Conservation (phyloP, 164 flowering plant species). For the Stephania yunnanensis region DNA sequence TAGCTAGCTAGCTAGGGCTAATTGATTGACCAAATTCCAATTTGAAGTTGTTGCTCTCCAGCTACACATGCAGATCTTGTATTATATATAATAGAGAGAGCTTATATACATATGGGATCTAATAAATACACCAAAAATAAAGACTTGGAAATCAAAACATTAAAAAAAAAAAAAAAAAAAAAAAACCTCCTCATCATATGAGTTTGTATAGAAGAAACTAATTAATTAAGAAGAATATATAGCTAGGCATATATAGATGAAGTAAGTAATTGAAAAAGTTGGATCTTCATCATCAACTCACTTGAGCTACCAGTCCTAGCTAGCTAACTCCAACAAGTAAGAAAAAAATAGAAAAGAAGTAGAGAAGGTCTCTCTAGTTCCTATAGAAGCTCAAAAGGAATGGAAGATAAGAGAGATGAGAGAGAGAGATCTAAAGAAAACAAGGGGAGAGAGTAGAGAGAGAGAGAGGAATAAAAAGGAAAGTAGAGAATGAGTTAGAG, state of each 20-base stretch:
- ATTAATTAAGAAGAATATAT: too few relatives aligned
- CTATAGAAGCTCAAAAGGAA: not conserved
- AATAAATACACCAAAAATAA: constrained; percentile 6
- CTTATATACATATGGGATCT: constrained; percentile 15
- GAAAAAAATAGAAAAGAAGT: constrained; percentile 7
- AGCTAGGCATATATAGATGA: too few relatives aligned
- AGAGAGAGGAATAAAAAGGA: constrained; percentile 8
- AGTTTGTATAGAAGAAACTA: not conserved
- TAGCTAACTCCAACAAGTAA: constrained; percentile 4
- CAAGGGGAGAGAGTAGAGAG: constrained; percentile 7
- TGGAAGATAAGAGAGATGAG: constrained; percentile 1
- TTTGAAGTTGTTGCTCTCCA: constrained; percentile 18
- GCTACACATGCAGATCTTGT: constrained; percentile 7
- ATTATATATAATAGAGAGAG: not conserved
- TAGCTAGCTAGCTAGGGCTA: constrained; percentile 6
- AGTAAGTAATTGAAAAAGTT: too few relatives aligned
- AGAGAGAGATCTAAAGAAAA: constrained; percentile 9
- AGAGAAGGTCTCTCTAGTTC: not conserved
- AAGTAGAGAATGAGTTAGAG: constrained; percentile 11
- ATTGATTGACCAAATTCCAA: not conserved
- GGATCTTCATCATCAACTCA: constrained; percentile 12
- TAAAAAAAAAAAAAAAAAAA: not conserved
- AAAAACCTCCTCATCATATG: too few relatives aligned
- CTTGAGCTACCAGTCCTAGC: constrained; percentile 9
- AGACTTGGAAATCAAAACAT: constrained; percentile 2